phyloP scores from a whole-genome alignment of 768 basidiomycete species.

The Pleurotus tuoliensis region DNA sequence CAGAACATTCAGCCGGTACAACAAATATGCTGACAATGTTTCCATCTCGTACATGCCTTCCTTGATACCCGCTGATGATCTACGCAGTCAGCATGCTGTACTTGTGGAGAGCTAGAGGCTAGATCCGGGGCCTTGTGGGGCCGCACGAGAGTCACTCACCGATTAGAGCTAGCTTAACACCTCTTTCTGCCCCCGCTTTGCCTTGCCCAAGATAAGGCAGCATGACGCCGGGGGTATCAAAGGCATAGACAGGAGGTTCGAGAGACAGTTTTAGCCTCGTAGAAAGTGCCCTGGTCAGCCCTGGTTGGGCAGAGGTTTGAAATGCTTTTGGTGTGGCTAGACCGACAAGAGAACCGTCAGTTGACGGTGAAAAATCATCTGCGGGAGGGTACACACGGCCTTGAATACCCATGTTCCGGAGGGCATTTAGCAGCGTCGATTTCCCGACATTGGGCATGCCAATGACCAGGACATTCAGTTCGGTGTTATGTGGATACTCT shows the following conservation, averaged over 20 bases:
- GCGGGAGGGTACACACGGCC: conserved; percentile 51
- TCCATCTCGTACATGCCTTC: conserved; percentile 87
- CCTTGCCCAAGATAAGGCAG: conserved; percentile 90
- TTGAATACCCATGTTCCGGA: conserved; percentile 81
- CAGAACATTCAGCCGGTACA: conserved; percentile 79
- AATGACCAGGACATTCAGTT: conserved; percentile 86
- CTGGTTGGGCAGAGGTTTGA: conserved; percentile 84
- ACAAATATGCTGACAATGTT: conserved; percentile 78
- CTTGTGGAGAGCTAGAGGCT: conserved; percentile 13
- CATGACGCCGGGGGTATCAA: conserved; percentile 97
- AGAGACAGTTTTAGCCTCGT: conserved; percentile 83
- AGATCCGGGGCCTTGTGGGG: conserved; percentile 13
- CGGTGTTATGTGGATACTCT: conserved; percentile 63
- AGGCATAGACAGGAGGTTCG: conserved; percentile 85
- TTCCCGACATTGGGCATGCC: conserved; percentile 99
- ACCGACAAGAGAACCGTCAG: conserved; percentile 1
- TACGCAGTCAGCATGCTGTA: not conserved
- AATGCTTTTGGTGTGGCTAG: conserved; percentile 84
- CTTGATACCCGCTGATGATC: conserved; percentile 79
- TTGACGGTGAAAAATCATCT: conserved; percentile 7
- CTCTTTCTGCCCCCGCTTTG: conserved; percentile 81
- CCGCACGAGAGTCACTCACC: conserved; percentile 48
- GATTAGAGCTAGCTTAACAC: conserved; percentile 89
- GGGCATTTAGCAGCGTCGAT: conserved; percentile 87
- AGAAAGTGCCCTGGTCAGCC: conserved; percentile 84